Evolutionary conservation across 2,329 filamentous ascomycete species (phyloP), one percentile per base, ranked within the genome.

Genomic region (Dothideomycetes sp.): DNA sequence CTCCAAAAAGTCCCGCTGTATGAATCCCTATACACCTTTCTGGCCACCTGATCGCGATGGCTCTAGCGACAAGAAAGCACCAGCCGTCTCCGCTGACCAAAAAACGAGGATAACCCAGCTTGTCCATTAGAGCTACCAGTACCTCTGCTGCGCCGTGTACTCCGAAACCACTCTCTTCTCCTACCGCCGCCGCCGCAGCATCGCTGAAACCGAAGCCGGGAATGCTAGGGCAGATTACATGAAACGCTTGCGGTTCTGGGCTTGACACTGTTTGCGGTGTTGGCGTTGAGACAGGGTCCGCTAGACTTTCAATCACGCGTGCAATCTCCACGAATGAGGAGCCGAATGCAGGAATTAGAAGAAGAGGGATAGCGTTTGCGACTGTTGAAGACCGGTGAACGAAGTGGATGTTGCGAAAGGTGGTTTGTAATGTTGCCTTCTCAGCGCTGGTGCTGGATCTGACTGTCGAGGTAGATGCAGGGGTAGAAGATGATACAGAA

Each of bases 131-230:
- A 1, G 50, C 56, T 49, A 79, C 62, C 38, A 81, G 66, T 10
- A 79, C 57, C 2, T 66, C 63, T 1, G 75, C 77, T 1, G 75
- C 74, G 10, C 68, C 61, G 4, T 62, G 53, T 40, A 76, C 56
- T n/a, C 69, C 65, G 50, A 69, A 63, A 5, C 58, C n/a, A n/a
- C n/a, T n/a, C n/a, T n/a, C n/a, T n/a, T n/a, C n/a, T n/a, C n/a
- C n/a, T n/a, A n/a, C 59, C 35, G 69, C 68, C 40, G 64, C 64
- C 1, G 65, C 61, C 30, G 79, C 64, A 2, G 76, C 64, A 54
- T 82, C 77, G 54, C 77, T 81, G 51, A 83, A 84, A 12, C 77
- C 79, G 34, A 80, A 63, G 0, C 78, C 79, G 0, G 79, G 78
- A 15, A 83, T 66, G 32, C 74, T 76, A 1, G 79, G 79, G 15